Base-by-base conservation (phyloP, 176 grass and related monocot genomes). In the Zoysia japonica region DNA sequence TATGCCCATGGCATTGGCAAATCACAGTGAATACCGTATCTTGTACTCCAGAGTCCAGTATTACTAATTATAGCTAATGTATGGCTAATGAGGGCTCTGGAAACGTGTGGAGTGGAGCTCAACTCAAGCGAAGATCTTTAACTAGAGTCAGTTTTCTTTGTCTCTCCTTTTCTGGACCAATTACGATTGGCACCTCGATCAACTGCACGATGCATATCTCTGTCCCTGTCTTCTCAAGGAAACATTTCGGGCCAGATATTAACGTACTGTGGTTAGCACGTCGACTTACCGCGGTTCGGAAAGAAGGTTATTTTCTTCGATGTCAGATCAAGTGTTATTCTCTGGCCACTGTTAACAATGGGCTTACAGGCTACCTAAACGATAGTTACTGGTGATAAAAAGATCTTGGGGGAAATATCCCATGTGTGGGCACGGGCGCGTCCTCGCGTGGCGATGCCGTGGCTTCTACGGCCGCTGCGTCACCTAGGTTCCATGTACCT, bases 261-360 rank as follows among this genome's bases (percentile, higher is more conserved):
- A 70, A 43, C 53, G 41, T 62, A 3, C 19, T 47, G 61, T 63
- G 28, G 82, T 68, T 71, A 41, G 65, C 65, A 53, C 37, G 82
- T 77, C 65, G 50, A 12, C 19, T 77, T 28, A 11, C 12, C 54
- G 11, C 52, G 11, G 45, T 61, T 15, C 11, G 65, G 4, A 46
- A 46, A 50, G 1, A 69, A 14, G 41, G 11, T 47, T 9, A 4
- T 55, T 55, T 5, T 55, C 15, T 2, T 5, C 19, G 51, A 3
- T 51, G 81, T 68, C 35, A 52, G 74, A 50, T 77, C 73, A 9
- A 19, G 44, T 51, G 74, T 63, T 63, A 9, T 77, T 71, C 54
- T 70, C 65, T 48, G 0, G 11, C 37, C 17, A 5, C 36, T 84
- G 5, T 37, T 11, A 51, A 51, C 46, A 20, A 77, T 70, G 14